Evolutionary conservation across 192 early-diverging fungal genomes (phyloP).

Genomic region (Oehlia diaphana): DNA sequence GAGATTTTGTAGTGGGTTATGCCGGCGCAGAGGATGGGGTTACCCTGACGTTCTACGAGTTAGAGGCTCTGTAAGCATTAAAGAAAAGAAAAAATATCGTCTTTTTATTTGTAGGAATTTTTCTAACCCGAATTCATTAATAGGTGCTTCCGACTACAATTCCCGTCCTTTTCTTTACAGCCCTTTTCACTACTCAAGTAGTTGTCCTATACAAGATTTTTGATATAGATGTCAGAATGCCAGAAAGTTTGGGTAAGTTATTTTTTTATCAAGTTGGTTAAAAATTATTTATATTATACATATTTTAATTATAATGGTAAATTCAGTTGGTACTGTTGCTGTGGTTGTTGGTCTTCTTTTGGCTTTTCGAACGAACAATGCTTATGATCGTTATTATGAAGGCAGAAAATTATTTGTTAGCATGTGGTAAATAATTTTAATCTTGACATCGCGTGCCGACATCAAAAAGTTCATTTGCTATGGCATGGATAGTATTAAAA

Average conservation of each 20-base stretch:
- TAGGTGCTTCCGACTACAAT: conserved; percentile 13
- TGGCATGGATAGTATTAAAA: not conserved
- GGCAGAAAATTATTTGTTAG: conserved; percentile 72
- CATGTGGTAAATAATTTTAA: conserved; percentile 42
- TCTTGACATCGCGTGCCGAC: conserved; percentile 62
- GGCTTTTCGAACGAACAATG: conserved; percentile 83
- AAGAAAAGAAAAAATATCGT: not conserved
- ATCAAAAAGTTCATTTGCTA: conserved; percentile 39
- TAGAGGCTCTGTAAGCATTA: conserved; percentile 4
- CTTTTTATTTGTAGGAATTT: not conserved
- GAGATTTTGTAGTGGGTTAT: not conserved
- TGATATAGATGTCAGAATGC: not conserved
- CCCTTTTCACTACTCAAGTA: not conserved
- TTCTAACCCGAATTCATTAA: not conserved
- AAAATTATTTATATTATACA: not conserved
- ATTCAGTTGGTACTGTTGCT: conserved; percentile 49
- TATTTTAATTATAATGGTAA: not conserved
- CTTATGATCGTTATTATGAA: conserved; percentile 76
- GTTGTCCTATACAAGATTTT: not conserved
- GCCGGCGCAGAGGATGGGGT: conserved; percentile 9
- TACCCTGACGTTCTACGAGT: not conserved
- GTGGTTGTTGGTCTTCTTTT: conserved; percentile 73
- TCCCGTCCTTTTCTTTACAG: conserved; percentile 9
- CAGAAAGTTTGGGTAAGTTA: conserved; percentile 1
- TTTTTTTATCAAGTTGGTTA: not conserved